phyloP scores from a whole-genome alignment of 331 rosid species.

The Phaseolus coccineus region DNA sequence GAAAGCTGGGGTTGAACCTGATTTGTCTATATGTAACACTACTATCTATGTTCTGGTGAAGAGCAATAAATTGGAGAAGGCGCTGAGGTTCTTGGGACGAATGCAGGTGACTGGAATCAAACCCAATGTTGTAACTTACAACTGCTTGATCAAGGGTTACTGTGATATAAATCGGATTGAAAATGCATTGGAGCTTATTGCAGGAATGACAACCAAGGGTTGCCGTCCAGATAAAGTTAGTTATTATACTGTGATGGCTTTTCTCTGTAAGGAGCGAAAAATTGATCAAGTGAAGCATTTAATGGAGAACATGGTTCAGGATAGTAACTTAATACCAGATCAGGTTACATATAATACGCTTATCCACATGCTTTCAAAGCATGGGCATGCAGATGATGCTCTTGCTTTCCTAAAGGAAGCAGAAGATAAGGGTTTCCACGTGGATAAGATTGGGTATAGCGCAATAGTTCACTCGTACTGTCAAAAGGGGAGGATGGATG shows the following conservation, averaged over 20 bases:
- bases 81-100: slow-evolving; percentile 63
- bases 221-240: slow-evolving; percentile 84
- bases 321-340: slow-evolving; percentile 67
- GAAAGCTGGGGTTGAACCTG: slow-evolving; percentile 78
- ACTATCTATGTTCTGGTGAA: slow-evolving; percentile 78
- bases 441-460: slow-evolving; percentile 87
- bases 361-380: slow-evolving; percentile 78
- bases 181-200: slow-evolving; percentile 73
- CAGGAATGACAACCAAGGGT: slow-evolving; percentile 68
- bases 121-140: slow-evolving; percentile 75
- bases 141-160: slow-evolving; percentile 86
- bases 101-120: slow-evolving; percentile 72
- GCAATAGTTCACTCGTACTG: slow-evolving; percentile 84
- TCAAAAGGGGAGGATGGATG: slow-evolving; percentile 66
- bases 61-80: slow-evolving; percentile 67
- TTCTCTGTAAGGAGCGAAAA: slow-evolving; percentile 72
- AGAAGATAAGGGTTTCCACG: slow-evolving; percentile 65
- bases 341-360: slow-evolving; percentile 83
- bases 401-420: slow-evolving; percentile 76
- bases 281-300: slow-evolving; percentile 62
- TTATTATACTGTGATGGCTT: slow-evolving; percentile 82
- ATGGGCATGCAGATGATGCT: slow-evolving; percentile 81
- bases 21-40: slow-evolving; percentile 78
- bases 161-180: slow-evolving; percentile 62
- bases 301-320: slow-evolving; percentile 66